phyloP scores from a whole-genome alignment of 441 rosid genomes.

The Jatropha multifida region DNA sequence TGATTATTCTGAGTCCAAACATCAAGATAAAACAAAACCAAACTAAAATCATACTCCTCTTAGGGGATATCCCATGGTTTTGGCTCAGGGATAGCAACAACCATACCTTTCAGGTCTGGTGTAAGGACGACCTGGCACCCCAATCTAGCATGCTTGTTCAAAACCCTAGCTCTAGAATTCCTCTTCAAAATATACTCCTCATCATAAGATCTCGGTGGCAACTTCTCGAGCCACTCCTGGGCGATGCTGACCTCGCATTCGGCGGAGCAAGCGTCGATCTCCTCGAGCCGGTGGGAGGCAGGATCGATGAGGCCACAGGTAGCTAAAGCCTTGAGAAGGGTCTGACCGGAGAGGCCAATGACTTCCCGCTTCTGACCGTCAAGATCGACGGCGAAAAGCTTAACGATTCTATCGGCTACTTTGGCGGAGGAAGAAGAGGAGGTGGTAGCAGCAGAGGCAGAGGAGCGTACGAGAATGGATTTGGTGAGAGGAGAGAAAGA shows the following conservation, averaged over 20 bases:
- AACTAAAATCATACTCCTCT: slow-evolving; percentile 19
- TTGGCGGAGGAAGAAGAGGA: slow-evolving; percentile 41
- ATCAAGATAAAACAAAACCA: slow-evolving; percentile 15
- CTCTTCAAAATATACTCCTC: slow-evolving; percentile 86
- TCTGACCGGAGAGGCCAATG: slow-evolving; percentile 75
- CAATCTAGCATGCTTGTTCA: slow-evolving; percentile 83
- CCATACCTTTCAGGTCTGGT: slow-evolving; percentile 87
- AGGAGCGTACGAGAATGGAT: slow-evolving; percentile 29
- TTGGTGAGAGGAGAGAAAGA: slow-evolving; percentile 41
- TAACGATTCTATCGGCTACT: slow-evolving; percentile 84
- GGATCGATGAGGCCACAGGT: slow-evolving; percentile 79
- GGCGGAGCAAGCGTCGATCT: slow-evolving; percentile 93
- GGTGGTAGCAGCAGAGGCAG: slow-evolving; percentile 12
- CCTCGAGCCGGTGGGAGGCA: slow-evolving; percentile 80
- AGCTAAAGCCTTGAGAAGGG: slow-evolving; percentile 72
- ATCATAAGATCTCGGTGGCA: slow-evolving; percentile 76
- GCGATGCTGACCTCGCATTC: slow-evolving; percentile 98
- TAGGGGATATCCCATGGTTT: slow-evolving; percentile 96
- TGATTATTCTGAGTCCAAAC: slow-evolving; percentile 5
- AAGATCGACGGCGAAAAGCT: slow-evolving; percentile 68
- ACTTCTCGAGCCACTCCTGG: slow-evolving; percentile 85
- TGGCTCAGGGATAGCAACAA: slow-evolving; percentile 91
- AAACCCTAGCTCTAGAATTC: slow-evolving; percentile 72
- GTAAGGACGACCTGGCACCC: slow-evolving; percentile 89
- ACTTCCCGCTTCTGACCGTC: slow-evolving; percentile 72